phyloP scores from a whole-genome alignment of 495 filamentous ascomycete species.

The Talaromyces stipitatus region DNA sequence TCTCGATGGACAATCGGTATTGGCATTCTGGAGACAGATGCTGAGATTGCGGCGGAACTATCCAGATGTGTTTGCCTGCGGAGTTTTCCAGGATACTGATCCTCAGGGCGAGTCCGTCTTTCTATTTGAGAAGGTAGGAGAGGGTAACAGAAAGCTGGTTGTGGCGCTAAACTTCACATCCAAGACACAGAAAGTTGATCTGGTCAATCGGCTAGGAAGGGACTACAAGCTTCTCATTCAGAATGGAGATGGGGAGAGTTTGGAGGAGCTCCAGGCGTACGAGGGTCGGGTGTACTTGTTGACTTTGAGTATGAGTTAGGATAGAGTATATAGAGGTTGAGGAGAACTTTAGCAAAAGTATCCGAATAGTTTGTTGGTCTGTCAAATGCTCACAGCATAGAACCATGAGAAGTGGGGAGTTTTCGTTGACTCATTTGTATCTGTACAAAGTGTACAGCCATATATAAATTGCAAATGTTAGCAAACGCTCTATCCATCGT shows the following conservation, averaged over 20 bases:
- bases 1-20: constrained; percentile 25
- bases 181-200: constrained; percentile 14
- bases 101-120: constrained; percentile 25
- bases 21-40: constrained; percentile 39
- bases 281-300: constrained; percentile 16
- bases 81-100: constrained; percentile 34
- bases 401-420: too few species aligned
- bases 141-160: constrained; percentile 9
- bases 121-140: constrained; percentile 14
- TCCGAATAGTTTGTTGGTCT: too few species aligned
- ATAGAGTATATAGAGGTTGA: not conserved
- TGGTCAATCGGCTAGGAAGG: constrained; percentile 11
- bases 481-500: too few species aligned
- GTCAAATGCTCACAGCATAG: too few species aligned
- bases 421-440: too few species aligned
- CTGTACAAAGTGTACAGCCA: too few species aligned
- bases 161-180: constrained; percentile 18
- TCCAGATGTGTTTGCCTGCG: constrained; percentile 36
- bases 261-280: constrained; percentile 12
- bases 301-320: not conserved
- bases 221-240: constrained; percentile 7
- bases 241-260: constrained; percentile 10
- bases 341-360: too few species aligned
- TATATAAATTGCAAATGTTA: too few species aligned
- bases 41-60: constrained; percentile 32